Base-by-base conservation (phyloP, 1,284 basidiomycete genomes). In the Naganishia liquefaciens region DNA sequence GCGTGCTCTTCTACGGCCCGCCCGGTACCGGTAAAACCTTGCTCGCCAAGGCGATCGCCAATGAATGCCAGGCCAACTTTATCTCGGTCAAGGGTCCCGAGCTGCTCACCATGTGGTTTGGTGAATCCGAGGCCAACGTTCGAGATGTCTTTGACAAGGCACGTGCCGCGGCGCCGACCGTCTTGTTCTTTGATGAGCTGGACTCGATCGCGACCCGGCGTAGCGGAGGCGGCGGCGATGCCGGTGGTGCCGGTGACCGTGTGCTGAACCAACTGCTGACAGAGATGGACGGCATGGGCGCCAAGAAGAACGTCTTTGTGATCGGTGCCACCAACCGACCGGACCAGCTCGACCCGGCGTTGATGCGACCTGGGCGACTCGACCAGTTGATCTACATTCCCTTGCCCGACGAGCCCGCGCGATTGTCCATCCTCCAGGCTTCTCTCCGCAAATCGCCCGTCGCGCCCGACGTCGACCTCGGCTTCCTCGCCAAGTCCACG, bases 101-200 rank as follows among this genome's bases (percentile, higher is more conserved):
- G 81, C 84, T 98, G 21, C 86, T 94, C 44, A 99, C 94, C 13
- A 99, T 99, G 96, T 99, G 95, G 95, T 99, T 99, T 81, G 96
- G 96, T 86, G 96, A 99, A 83, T 97, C 93, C 6, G 96, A 99
- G 81, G 95, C 95, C 70, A 98, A 98, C 75, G 96, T 99, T 61
- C 92, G 96, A 72, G 96, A 99, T 73, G 93, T 99, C 68, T 99
- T 99, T 80, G 95, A 99, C 86, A 98, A 99, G 82, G 95, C 96
- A 61, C 91, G 96, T 73, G 95, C 95, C 25, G 96, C 96, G 5
- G 94, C 95, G 9, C 96, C 96, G n/a, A 63, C 52, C 23, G 52
- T 54, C 94, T 84, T 94, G 94, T 99, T 99, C 89, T 99, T 99
- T 80, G 95, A 99, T 75, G 95, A 99, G 81, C 84, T 99, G 75